Base-by-base conservation (phyloP, 495 filamentous ascomycete genomes). In the Penicillium odoratum region DNA sequence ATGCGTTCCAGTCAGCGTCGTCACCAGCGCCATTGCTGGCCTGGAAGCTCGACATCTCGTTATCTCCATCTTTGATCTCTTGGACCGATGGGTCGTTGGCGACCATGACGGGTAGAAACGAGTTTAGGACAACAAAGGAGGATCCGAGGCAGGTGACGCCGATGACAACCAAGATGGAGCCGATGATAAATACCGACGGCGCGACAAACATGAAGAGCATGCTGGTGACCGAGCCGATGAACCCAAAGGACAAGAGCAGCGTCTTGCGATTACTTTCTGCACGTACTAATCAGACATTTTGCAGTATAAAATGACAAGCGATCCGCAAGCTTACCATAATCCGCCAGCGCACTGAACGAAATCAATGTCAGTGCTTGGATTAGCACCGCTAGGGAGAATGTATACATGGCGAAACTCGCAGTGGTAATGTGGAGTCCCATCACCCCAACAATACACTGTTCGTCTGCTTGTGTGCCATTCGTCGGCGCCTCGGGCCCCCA, bases 171-270 rank as follows among this genome's bases (percentile, higher is more conserved):
- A 94, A 75, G 4, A 96, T 56, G 0, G 89, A 85, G 33, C 87
- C 91, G 30, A 97, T 77, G 7, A 94, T 61, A 63, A 91, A 95
- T 5, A 88, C 74, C 4, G 81, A 74, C 5, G 89, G 83, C 4
- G 81, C 81, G 48, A 96, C 80, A 45, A 90, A 83, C 33, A 96
- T 79, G 67, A 95, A 97, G 3, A 88, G 77, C 91, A 97, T 97
- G 42, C 88, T 92, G 36, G 83, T 83, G 11, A 82, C 73, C 51
- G 89, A 85, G 7, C 92, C 92, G n/a, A 83, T 72, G 71, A 91
- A 88, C 30, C 88, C 92, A 64, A 96, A 96, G 2, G 72, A 71
- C 11, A 97, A 74, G 7, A 97, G 79, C 4, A 97, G 78, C 13
- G 84, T 85, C 73, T 96, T 97, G 53, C 79, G 67, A 61, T 81